A percentile compares a stretch with the other conserved stretches of the same genome.
Evolutionary conservation across 2,329 filamentous ascomycete species (phyloP).

Genomic region (Trichoderma semiorbis): DNA sequence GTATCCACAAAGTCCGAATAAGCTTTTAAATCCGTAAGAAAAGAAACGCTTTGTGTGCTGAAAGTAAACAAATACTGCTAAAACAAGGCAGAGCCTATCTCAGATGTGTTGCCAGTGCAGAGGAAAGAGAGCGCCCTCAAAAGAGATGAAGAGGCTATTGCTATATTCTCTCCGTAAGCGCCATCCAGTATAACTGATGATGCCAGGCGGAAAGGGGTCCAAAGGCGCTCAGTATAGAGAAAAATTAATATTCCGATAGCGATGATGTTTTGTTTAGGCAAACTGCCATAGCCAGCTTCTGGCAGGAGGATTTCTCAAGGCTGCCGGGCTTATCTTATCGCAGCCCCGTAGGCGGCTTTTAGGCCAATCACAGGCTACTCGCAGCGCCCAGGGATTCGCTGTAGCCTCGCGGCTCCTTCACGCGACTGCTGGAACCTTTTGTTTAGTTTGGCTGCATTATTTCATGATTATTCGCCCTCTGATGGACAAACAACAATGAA

Average conservation of each 20-base stretch:
- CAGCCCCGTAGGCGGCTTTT: neutral
- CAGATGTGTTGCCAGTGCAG: neutral
- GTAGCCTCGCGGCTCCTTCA: neutral
- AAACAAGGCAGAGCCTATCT: neutral
- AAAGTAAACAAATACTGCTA: neutral
- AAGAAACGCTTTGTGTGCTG: neutral
- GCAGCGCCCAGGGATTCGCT: neutral
- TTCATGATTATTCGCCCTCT: neutral
- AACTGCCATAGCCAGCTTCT: neutral
- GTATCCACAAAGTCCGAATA: slow-evolving; percentile 12
- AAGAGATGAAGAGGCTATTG: neutral
- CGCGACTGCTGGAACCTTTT: neutral
- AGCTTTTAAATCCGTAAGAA: neutral
- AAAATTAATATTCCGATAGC: neutral
- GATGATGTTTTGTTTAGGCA: neutral
- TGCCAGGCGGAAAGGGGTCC: neutral
- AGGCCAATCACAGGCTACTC: slow-evolving; percentile 8
- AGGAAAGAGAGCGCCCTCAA: neutral
- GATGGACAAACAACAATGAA: neutral
- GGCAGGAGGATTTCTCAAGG: neutral
- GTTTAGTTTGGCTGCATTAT: neutral
- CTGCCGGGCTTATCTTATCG: slow-evolving; percentile 12
- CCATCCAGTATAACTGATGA: neutral
- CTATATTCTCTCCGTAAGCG: neutral
- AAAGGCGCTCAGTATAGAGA: neutral